Conservation (phyloP, 2,329 filamentous ascomycete species). For the Chaetomiaceae sp. region DNA sequence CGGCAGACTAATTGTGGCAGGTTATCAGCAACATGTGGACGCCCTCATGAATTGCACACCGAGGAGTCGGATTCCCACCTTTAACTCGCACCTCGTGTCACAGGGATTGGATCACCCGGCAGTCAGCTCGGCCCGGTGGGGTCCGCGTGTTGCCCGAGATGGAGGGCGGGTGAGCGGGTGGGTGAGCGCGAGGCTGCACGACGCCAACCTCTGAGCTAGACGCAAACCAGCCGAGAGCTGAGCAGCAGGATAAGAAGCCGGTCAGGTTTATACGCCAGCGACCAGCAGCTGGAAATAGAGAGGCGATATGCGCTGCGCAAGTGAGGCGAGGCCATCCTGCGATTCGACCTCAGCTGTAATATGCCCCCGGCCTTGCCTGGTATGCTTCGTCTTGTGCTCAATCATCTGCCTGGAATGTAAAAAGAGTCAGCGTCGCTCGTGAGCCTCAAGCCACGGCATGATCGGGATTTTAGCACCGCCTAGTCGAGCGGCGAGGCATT, state of each 20-base stretch:
- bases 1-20: neutral
- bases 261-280: slow-evolving; percentile 4
- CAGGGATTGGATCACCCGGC: slow-evolving; percentile 7
- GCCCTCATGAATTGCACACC: neutral
- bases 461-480: no score
- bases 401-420: slow-evolving; percentile 5
- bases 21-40: neutral
- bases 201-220: neutral
- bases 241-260: neutral
- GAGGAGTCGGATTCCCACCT: neutral
- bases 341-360: slow-evolving; percentile 16
- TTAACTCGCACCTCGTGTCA: slow-evolving; percentile 8
- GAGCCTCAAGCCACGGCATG: neutral
- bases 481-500: no score
- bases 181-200: slow-evolving; percentile 7
- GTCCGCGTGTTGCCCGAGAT: slow-evolving; percentile 6
- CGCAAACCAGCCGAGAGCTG: slow-evolving; percentile 10
- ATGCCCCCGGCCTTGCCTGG: neutral
- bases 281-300: neutral
- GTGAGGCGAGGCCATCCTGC: slow-evolving; percentile 13
- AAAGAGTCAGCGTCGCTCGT: neutral
- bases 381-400: neutral
- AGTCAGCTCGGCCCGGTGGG: slow-evolving; percentile 12
- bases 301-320: slow-evolving; percentile 7
- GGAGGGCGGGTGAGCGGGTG: slow-evolving; percentile 9